These are phyloP conservation scores for Termitomyces sp. DNA, from an alignment of 768 basidiomycete genomes.

Conservation along the genomic window DNA sequence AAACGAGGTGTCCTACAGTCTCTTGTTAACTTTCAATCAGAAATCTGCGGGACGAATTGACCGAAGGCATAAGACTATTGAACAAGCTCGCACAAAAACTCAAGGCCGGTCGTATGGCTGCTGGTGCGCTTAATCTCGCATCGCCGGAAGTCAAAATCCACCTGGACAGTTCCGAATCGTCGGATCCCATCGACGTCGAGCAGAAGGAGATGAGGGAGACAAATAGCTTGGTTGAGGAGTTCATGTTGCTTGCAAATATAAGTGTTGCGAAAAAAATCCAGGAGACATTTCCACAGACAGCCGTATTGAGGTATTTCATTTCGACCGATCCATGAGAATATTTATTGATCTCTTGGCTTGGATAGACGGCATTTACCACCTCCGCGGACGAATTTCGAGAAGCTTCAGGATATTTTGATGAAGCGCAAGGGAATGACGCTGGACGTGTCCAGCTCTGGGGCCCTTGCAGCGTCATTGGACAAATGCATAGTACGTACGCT, in stretches of 20 bases:
- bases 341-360: background rate
- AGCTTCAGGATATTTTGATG: constrained; percentile 83
- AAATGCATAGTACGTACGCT: constrained; percentile 65
- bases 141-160: constrained; percentile 99
- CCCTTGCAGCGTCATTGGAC: constrained; percentile 85
- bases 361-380: constrained; percentile 85
- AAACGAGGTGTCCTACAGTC: background rate
- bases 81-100: constrained; percentile 84
- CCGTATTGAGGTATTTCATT: constrained; percentile 68
- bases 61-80: constrained; percentile 81
- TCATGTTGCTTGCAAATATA: constrained; percentile 97
- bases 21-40: constrained; percentile 29
- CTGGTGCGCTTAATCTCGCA: constrained; percentile 96
- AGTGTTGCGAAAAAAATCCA: constrained; percentile 90
- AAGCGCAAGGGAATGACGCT: constrained; percentile 80
- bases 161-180: constrained; percentile 86
- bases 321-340: background rate
- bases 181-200: constrained; percentile 95
- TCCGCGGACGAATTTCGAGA: constrained; percentile 92
- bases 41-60: constrained; percentile 73
- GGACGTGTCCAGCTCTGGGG: constrained; percentile 88
- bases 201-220: constrained; percentile 92
- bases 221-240: constrained; percentile 96
- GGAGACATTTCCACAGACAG: constrained; percentile 92
- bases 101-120: constrained; percentile 81